phyloP scores from a whole-genome alignment of 2,329 filamentous ascomycete species.

The Botryosphaeria agaves region DNA sequence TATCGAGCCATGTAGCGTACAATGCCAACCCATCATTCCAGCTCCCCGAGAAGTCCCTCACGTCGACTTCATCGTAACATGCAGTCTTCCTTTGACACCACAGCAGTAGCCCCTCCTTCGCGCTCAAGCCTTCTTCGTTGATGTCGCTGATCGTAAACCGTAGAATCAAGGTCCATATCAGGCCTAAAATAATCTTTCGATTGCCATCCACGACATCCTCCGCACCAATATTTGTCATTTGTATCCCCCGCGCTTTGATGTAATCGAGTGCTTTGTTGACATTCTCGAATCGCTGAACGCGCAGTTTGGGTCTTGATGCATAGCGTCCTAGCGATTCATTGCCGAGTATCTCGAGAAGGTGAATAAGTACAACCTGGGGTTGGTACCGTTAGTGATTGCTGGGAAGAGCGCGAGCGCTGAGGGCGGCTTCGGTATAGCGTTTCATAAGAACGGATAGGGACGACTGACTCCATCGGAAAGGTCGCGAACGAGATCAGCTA shows the following conservation, averaged over 20 bases:
- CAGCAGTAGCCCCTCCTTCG: slow-evolving; percentile 82
- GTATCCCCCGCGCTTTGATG: slow-evolving; percentile 77
- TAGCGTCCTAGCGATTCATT: slow-evolving; percentile 91
- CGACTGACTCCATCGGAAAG: slow-evolving; percentile 77
- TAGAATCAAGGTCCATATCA: slow-evolving; percentile 97
- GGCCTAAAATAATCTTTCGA: slow-evolving; percentile 85
- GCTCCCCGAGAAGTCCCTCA: slow-evolving; percentile 83
- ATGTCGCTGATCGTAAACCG: slow-evolving; percentile 98
- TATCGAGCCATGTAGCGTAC: slow-evolving; percentile 21
- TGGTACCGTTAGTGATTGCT: not conserved
- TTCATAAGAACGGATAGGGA: no score
- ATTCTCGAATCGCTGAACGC: slow-evolving; percentile 95
- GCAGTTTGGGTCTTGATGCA: slow-evolving; percentile 87
- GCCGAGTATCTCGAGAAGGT: slow-evolving; percentile 90
- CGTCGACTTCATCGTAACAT: slow-evolving; percentile 93
- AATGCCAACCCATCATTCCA: slow-evolving; percentile 98
- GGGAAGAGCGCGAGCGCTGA: no score
- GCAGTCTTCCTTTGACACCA: slow-evolving; percentile 99
- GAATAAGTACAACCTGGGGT: slow-evolving; percentile 75
- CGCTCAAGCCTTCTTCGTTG: slow-evolving; percentile 93
- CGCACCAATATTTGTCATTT: slow-evolving; percentile 96
- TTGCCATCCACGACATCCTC: slow-evolving; percentile 98
- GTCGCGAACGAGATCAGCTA: slow-evolving; percentile 76
- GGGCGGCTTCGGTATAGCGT: no score
- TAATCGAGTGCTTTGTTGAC: slow-evolving; percentile 91